These are phyloP conservation scores for Notholithocarpus densiflorus DNA, from an alignment of 306 rosid genomes.

Conservation along the genomic window DNA sequence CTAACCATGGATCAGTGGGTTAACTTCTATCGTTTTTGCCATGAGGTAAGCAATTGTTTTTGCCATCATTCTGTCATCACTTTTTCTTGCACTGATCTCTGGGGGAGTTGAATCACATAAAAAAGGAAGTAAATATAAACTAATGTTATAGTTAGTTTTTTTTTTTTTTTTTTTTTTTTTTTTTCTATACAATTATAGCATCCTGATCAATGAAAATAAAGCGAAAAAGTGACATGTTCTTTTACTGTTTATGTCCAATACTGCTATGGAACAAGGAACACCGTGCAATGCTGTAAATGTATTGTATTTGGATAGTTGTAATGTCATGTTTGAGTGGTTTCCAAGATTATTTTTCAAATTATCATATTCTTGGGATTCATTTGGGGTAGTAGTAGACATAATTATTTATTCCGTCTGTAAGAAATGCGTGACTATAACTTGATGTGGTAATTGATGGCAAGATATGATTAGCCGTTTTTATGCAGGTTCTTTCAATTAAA, in stretches of 20 bases:
- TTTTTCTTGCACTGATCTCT: not conserved
- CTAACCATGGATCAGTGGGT: slow-evolving; percentile 65
- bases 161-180: not conserved
- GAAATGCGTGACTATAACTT: not conserved
- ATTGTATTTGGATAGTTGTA: not conserved
- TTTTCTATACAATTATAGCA: not conserved
- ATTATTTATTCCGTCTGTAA: not conserved
- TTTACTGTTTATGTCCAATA: not conserved
- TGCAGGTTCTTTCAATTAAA: slow-evolving; percentile 5
- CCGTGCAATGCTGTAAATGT: not conserved
- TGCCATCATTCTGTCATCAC: not conserved
- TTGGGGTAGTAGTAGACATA: too few species aligned
- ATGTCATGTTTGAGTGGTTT: not conserved
- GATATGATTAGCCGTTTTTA: slow-evolving; percentile 14
- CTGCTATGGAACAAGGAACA: not conserved
- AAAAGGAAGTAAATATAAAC: not conserved
- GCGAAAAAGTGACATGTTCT: not conserved
- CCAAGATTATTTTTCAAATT: not conserved
- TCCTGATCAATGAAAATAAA: not conserved
- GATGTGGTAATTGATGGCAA: slow-evolving; percentile 11
- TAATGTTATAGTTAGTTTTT: not conserved
- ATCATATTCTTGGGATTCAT: too few species aligned
- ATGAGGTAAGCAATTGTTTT: slow-evolving; percentile 42
- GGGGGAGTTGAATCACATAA: not conserved
- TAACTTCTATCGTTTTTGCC: slow-evolving; percentile 49